Evolutionary conservation across 2,329 filamentous ascomycete species (phyloP), one percentile per base, ranked within the genome.

Genomic region (Triangularia setosa): DNA sequence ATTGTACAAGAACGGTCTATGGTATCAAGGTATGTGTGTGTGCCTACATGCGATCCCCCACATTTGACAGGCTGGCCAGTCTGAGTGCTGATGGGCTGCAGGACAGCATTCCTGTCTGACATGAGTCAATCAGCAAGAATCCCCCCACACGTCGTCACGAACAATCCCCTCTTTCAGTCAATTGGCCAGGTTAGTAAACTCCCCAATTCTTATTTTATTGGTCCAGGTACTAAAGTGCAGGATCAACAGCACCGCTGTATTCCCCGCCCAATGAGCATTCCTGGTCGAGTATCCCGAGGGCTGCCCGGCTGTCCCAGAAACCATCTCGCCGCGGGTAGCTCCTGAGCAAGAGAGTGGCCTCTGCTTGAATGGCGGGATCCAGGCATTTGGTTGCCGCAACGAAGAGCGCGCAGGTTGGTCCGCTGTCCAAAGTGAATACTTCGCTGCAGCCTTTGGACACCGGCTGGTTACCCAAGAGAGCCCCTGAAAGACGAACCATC

Each of bases 351-450:
- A 75, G 72, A 14, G 78, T 75, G 7, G 80, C 75, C 4, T 80
- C 76, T 5, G 75, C 74, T 12, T 78, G 73, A 4, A 81, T 75
- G 0, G 69, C 65, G 3, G 72, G 70, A 57, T 80, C 77, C 7
- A 78, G 75, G 55, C 78, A 81, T 6, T 75, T 77, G 69, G 79
- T 77, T 0, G 79, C 73, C 3, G 76, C 74, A 4, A 80, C 68
- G 24, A 80, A 78, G 3, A 82, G 70, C 0, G 79, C 78, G 78
- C 79, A 79, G 6, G 78, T 79, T 70, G 78, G 79, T 0, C 80
- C 80, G 2, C 78, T 76, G 64, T 81, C 79, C 77, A 81, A 79
- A 0, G 79, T 75, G 64, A 81, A 81, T 4, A 59, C 73, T 73
- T 77, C 11, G 71, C 12, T 75, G 73, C 11, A 44, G 72, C 70